A percentile compares a stretch with the other conserved stretches of the same genome.
Evolutionary conservation across 495 filamentous ascomycete genomes (phyloP).

Genomic region (Talaromyces proteolyticus): DNA sequence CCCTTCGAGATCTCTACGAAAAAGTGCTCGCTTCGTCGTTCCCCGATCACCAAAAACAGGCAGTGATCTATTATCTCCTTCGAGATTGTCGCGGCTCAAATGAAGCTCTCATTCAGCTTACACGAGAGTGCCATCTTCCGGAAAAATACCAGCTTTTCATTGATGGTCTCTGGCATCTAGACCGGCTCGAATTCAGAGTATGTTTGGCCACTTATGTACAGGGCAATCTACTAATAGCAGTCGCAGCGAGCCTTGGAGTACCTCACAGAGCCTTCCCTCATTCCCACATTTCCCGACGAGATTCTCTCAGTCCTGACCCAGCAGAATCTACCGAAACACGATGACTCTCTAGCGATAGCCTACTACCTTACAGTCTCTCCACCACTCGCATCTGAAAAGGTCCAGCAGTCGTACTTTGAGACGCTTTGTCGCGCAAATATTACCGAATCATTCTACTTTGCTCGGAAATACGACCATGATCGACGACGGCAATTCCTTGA

Average conservation of each 20-base stretch:
- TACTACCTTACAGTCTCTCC: constrained; percentile 72
- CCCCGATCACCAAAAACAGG: constrained; percentile 67
- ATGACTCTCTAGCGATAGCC: constrained; percentile 61
- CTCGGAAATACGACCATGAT: constrained; percentile 54
- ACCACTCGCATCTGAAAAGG: constrained; percentile 49
- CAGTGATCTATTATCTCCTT: constrained; percentile 73
- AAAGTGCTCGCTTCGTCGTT: constrained; percentile 54
- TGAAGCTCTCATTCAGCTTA: constrained; percentile 44
- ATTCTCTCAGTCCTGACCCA: constrained; percentile 65
- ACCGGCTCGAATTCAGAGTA: constrained; percentile 62
- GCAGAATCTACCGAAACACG: constrained; percentile 48
- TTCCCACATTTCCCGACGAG: constrained; percentile 75
- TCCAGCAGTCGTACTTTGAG: constrained; percentile 57
- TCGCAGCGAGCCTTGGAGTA: constrained; percentile 59
- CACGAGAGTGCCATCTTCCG: constrained; percentile 53
- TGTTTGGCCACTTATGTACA: constrained; percentile 2
- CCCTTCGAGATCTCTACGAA: constrained; percentile 58
- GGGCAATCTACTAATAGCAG: constrained; percentile 11
- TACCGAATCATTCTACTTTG: constrained; percentile 69
- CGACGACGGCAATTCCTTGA: constrained; percentile 58
- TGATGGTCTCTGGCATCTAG: constrained; percentile 76
- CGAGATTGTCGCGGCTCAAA: constrained; percentile 59
- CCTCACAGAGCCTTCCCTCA: constrained; percentile 68
- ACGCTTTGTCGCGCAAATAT: constrained; percentile 62
- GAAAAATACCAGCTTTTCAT: constrained; percentile 69